Conservation (phyloP, 768 basidiomycete species). For the Lactifluus subvellereus region DNA sequence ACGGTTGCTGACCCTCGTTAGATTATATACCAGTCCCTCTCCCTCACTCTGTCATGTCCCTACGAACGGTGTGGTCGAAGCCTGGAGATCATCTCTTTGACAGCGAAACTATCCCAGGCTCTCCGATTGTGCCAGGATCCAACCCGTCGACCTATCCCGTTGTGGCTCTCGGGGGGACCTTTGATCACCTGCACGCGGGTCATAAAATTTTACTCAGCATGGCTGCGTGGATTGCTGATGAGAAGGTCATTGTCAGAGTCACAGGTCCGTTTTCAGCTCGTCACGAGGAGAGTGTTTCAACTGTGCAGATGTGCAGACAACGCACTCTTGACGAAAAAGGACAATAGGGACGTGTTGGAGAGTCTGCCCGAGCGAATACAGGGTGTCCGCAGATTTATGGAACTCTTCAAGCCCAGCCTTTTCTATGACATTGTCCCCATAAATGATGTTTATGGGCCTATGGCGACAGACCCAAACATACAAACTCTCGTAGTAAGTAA, state of each 20-base stretch:
- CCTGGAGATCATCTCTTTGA: slow-evolving; percentile 18
- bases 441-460: slow-evolving; percentile 86
- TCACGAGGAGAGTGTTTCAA: neutral
- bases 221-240: slow-evolving; percentile 72
- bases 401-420: slow-evolving; percentile 61
- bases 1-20: neutral
- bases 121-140: slow-evolving; percentile 13
- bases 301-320: slow-evolving; percentile 45
- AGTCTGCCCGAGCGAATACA: slow-evolving; percentile 49
- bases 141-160: slow-evolving; percentile 47
- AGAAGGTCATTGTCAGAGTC: slow-evolving; percentile 85
- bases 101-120: neutral
- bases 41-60: slow-evolving; percentile 19
- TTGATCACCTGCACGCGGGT: slow-evolving; percentile 95
- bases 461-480: slow-evolving; percentile 80
- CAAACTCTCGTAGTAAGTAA: slow-evolving; percentile 88
- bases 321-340: slow-evolving; percentile 62
- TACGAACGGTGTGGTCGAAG: slow-evolving; percentile 21
- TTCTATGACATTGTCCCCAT: slow-evolving; percentile 67
- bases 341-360: slow-evolving; percentile 62
- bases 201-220: slow-evolving; percentile 96
- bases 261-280: slow-evolving; percentile 49
- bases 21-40: slow-evolving; percentile 25
- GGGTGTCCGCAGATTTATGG: slow-evolving; percentile 59
- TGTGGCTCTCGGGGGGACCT: slow-evolving; percentile 89